These are phyloP conservation scores for Chernovozyma aurita DNA, from an alignment of 1,139 yeast species.

Conservation along the genomic window DNA sequence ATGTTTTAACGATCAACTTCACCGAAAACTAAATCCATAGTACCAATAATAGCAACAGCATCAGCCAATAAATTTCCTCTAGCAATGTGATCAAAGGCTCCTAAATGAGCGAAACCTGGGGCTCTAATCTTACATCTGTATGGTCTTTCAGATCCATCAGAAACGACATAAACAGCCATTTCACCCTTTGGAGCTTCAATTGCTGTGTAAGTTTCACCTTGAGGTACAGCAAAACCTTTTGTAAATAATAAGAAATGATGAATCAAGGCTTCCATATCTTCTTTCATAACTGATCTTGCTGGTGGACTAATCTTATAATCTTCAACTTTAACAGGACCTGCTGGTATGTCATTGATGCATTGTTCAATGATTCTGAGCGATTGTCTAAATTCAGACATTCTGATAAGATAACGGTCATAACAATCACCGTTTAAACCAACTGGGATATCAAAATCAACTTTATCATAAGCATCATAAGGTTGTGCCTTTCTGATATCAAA, in stretches of 20 bases:
- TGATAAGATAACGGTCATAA: conserved; percentile 80
- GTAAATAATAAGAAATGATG: conserved; percentile 86
- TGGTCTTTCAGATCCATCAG: conserved; percentile 89
- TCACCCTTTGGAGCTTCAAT: conserved; percentile 96
- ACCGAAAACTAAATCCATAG: conserved; percentile 93
- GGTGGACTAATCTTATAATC: conserved; percentile 86
- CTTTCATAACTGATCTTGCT: conserved; percentile 77
- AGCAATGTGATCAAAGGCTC: conserved; percentile 81
- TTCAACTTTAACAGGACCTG: conserved; percentile 89
- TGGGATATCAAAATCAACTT: conserved; percentile 81
- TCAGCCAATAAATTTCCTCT: conserved; percentile 88
- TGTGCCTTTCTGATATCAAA: conserved; percentile 82
- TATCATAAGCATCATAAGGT: conserved; percentile 87
- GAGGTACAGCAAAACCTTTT: conserved; percentile 86
- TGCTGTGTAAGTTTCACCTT: conserved; percentile 87
- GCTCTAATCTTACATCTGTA: conserved; percentile 92
- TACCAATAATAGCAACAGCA: conserved; percentile 91
- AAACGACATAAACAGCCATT: conserved; percentile 86
- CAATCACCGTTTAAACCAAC: conserved; percentile 89
- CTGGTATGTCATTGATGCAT: conserved; percentile 88
- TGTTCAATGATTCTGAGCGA: conserved; percentile 85
- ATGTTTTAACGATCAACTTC: conserved; percentile 75
- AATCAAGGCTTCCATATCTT: conserved; percentile 89
- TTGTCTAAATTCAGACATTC: conserved; percentile 93
- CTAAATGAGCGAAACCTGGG: conserved; percentile 88